Percentiles rank a stretch among this genome's conserved stretches.
These are phyloP conservation scores for Mycosphaerelloides madeirae DNA, from an alignment of 2,329 filamentous ascomycete genomes.

Conservation along the genomic window DNA sequence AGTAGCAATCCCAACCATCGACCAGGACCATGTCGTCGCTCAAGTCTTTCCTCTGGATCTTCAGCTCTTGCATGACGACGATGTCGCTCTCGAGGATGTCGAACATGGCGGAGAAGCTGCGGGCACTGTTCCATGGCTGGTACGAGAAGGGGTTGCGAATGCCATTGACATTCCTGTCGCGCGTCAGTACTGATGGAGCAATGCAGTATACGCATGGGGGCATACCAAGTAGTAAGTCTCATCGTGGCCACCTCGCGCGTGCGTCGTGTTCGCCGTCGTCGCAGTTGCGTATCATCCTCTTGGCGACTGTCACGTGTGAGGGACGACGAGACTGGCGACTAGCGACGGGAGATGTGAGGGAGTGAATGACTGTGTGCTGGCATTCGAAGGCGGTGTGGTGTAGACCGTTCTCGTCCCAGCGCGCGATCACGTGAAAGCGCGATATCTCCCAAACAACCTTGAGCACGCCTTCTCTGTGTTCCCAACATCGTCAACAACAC, in stretches of 20 bases:
- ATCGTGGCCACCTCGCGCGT: constrained; percentile 24
- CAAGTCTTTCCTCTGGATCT: constrained; percentile 90
- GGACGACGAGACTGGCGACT: no score
- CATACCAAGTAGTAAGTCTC: constrained; percentile 36
- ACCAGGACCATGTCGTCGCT: constrained; percentile 94
- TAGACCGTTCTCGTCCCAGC: neutral
- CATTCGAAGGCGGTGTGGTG: no score
- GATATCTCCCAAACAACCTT: neutral
- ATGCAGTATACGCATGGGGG: neutral
- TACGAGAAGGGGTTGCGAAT: constrained; percentile 53
- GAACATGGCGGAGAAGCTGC: constrained; percentile 69
- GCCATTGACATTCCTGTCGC: constrained; percentile 49
- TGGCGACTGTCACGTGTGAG: neutral
- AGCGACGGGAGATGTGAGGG: no score
- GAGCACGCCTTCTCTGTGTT: neutral
- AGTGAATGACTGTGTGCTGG: no score
- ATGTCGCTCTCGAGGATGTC: constrained; percentile 89
- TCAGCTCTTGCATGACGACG: constrained; percentile 90
- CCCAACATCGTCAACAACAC: neutral
- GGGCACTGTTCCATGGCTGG: constrained; percentile 47
- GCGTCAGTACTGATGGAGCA: constrained; percentile 2
- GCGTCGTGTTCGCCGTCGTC: neutral
- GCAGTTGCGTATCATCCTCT: neutral
- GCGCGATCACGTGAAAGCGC: neutral
- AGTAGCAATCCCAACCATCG: constrained; percentile 92